Evolutionary conservation across 495 filamentous ascomycete species (phyloP), one percentile per base, ranked within the genome.

Genomic region (Trichoderma parareesei): DNA sequence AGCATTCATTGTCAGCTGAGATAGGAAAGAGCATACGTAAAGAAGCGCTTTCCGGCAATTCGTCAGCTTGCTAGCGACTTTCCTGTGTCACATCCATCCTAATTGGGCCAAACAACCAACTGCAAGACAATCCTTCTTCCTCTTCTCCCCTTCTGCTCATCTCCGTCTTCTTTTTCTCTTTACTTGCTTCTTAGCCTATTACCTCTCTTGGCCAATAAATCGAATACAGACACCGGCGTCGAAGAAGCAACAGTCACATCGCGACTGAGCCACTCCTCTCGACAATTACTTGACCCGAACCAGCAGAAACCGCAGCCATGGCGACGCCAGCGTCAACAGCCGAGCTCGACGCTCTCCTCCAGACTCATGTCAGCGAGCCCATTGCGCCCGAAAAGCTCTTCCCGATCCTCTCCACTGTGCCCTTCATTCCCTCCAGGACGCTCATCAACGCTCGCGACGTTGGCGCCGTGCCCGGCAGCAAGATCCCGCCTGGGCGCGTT

Each of bases 391-490:
- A 71, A 44, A 57, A 68, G 33, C 69, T 79, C 44, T 41, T 59
- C 20, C 64, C 69, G 0, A 69, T 72, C 44, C 68, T 83, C 27
- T 74, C 77, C 6, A 60, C 69, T 16, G 75, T 83, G 8, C 85
- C 85, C 16, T 88, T 88, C 71, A 70, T 84, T 61, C 69, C 73
- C 64, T 67, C 86, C 63, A 78, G 79, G 9, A 81, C 81, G 37
- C 75, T 73, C 37, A 76, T 80, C 72, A 86, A 87, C 69, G 74
- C 84, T 41, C 84, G 83, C 53, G 82, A 84, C 65, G 66, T 87
- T 40, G 83, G 82, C 67, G 77, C 76, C 42, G 75, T 79, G 4
- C 70, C 75, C 59, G 77, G 72, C 64, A 73, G 70, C 40, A 74
- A 71, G 2, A 55, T 85, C 35, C 76, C 77, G 6, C 71, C 78